Evolutionary conservation across 148 eudicot genomes (phyloP).

Genomic region (Vaccinium macrocarpon): DNA sequence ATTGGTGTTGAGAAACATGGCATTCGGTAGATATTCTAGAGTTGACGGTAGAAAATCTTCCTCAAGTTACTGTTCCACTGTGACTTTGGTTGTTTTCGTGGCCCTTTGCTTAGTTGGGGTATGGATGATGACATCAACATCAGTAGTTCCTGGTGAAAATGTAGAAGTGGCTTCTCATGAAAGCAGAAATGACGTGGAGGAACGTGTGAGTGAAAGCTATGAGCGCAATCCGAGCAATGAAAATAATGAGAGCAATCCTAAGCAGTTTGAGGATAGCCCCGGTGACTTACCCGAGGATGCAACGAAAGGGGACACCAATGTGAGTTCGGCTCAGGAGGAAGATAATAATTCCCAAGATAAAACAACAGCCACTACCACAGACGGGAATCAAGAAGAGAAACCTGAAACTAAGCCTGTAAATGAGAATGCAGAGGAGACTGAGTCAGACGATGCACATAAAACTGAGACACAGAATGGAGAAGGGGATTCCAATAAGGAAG

Average conservation of each 20-base stretch:
- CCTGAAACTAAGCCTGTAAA: neutral
- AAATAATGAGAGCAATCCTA: constrained; percentile 29
- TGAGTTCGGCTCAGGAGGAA: constrained; percentile 29
- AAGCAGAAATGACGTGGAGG: constrained; percentile 46
- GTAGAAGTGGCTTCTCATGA: constrained; percentile 46
- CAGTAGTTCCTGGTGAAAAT: constrained; percentile 49
- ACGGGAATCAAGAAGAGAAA: constrained; percentile 21
- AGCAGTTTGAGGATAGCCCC: constrained; percentile 70
- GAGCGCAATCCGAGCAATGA: constrained; percentile 27
- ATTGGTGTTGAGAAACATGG: constrained; percentile 38
- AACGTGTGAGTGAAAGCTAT: constrained; percentile 26
- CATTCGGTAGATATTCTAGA: constrained; percentile 59
- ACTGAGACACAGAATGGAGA: constrained; percentile 1
- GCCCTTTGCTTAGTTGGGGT: constrained; percentile 74
- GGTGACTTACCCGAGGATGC: constrained; percentile 81
- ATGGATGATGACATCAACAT: constrained; percentile 80
- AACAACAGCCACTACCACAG: constrained; percentile 24
- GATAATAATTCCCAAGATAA: constrained; percentile 33
- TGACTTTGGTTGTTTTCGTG: constrained; percentile 58
- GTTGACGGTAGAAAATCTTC: constrained; percentile 67
- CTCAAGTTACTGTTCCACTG: constrained; percentile 58
- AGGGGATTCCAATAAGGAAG: constrained; percentile 1
- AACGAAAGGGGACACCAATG: constrained; percentile 57
- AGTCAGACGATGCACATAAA: neutral
- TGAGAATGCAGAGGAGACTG: constrained; percentile 5